These are phyloP conservation scores for Penicillium aurantiogriseum DNA, from an alignment of 2,329 filamentous ascomycete species.

Conservation along the genomic window DNA sequence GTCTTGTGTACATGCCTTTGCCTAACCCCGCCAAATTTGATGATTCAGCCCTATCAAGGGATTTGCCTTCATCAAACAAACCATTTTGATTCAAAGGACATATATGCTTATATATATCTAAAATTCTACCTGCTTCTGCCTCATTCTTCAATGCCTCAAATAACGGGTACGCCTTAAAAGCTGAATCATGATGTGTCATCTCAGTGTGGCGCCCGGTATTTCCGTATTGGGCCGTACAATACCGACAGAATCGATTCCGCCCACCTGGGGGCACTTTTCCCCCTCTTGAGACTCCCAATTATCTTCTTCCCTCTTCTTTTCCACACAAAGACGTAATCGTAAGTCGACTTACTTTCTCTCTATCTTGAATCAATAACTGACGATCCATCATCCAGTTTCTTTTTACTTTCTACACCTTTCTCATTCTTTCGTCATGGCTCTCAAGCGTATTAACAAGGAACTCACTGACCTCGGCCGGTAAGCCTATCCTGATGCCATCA, in stretches of 20 bases:
- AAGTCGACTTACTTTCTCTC: conserved; percentile 13
- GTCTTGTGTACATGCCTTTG: background rate
- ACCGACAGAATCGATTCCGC: conserved; percentile 14
- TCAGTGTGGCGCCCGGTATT: conserved; percentile 23
- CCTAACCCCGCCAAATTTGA: background rate
- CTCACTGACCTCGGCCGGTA: conserved; percentile 54
- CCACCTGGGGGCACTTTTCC: conserved; percentile 19
- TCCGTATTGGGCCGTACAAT: conserved; percentile 17
- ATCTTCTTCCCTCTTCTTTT: conserved; percentile 32
- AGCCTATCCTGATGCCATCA: conserved; percentile 23
- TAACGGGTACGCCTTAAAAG: background rate
- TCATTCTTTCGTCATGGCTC: conserved; percentile 43
- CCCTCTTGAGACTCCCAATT: conserved; percentile 19
- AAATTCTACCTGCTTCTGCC: background rate
- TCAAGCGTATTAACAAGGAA: conserved; percentile 56
- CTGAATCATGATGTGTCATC: conserved; percentile 20
- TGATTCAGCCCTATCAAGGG: background rate
- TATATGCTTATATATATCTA: too few species aligned
- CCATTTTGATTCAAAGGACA: background rate
- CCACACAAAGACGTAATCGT: conserved; percentile 31
- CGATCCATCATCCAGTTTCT: background rate
- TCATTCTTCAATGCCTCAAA: background rate
- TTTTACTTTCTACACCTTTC: conserved; percentile 7
- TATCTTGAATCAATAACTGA: background rate
- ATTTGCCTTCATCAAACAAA: background rate